Evolutionary conservation across 345 rosid genomes (phyloP).

Genomic region (Raphanus sativus): DNA sequence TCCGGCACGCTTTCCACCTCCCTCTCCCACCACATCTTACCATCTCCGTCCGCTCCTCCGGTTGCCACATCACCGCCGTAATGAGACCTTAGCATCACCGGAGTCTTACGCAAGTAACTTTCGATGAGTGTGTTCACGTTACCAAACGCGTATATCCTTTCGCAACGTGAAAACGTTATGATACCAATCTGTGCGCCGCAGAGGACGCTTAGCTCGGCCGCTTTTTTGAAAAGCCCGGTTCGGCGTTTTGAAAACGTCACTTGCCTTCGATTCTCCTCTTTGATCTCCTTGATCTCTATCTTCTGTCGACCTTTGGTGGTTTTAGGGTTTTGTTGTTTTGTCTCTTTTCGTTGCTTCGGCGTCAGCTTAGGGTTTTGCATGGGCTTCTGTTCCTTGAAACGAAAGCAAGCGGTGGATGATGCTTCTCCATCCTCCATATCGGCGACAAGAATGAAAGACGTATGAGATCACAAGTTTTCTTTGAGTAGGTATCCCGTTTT

Average conservation of each 20-base stretch:
- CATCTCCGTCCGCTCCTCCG: conserved; percentile 10
- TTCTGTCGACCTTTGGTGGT: conserved; percentile 36
- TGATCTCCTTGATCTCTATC: conserved; percentile 36
- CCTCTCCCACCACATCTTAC: conserved; percentile 39
- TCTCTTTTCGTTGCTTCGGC: conserved; percentile 11
- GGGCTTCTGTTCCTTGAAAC: background rate
- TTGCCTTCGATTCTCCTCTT: conserved; percentile 31
- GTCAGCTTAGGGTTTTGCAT: conserved; percentile 18
- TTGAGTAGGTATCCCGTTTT: background rate
- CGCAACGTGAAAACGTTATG: conserved; percentile 32
- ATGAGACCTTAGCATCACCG: conserved; percentile 21
- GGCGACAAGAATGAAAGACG: background rate
- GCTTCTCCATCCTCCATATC: conserved; percentile 30
- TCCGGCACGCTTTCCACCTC: conserved; percentile 35
- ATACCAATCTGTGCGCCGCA: conserved; percentile 37
- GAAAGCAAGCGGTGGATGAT: conserved; percentile 18
- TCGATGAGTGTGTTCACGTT: conserved; percentile 31
- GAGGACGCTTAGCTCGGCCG: conserved; percentile 38
- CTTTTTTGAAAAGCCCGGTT: conserved; percentile 33
- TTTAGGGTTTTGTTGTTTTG: conserved; percentile 19
- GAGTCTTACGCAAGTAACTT: conserved; percentile 15
- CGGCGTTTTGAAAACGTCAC: conserved; percentile 43
- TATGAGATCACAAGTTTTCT: background rate
- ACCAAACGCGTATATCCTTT: conserved; percentile 36
- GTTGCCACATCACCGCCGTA: background rate